Percentiles rank a stretch among this genome's conserved stretches.
phyloP scores from a whole-genome alignment of 768 basidiomycete species.

The Brasilioporus rufonigricans region DNA sequence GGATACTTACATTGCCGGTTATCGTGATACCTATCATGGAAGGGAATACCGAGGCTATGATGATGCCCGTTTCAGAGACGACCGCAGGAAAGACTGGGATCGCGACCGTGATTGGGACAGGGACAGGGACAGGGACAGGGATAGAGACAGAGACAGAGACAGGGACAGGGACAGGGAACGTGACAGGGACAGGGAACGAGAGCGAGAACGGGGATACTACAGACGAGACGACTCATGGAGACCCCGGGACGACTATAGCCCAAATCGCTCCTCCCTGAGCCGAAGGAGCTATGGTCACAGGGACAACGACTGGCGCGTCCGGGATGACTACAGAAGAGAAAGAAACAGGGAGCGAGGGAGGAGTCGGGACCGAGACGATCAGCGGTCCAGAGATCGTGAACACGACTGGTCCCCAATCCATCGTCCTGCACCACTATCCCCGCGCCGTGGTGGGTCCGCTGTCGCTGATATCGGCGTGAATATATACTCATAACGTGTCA shows the following conservation, averaged over 20 bases:
- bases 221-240: neutral
- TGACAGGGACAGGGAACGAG: slow-evolving; percentile 13
- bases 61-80: slow-evolving; percentile 19
- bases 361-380: slow-evolving; percentile 23
- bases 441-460: slow-evolving; percentile 25
- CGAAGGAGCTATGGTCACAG: slow-evolving; percentile 17
- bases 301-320: slow-evolving; percentile 17
- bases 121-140: slow-evolving; percentile 15
- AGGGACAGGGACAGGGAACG: slow-evolving; percentile 16
- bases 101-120: slow-evolving; percentile 22
- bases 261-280: slow-evolving; percentile 6
- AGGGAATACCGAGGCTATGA: slow-evolving; percentile 23
- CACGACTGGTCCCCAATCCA: slow-evolving; percentile 23
- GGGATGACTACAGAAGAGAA: slow-evolving; percentile 24
- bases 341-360: slow-evolving; percentile 21
- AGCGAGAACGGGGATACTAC: slow-evolving; percentile 10
- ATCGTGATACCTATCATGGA: slow-evolving; percentile 19
- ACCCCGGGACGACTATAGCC: neutral
- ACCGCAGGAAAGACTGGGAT: slow-evolving; percentile 26
- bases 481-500: slow-evolving; percentile 1
- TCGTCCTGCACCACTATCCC: slow-evolving; percentile 20
- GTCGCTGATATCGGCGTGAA: neutral
- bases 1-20: slow-evolving; percentile 15
- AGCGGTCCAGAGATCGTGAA: slow-evolving; percentile 18
- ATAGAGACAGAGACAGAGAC: slow-evolving; percentile 13